A percentile compares a stretch with the other conserved stretches of the same genome.
Conservation (phyloP, 1,284 basidiomycete genomes). For the Lentinula novae-zelandiae region DNA sequence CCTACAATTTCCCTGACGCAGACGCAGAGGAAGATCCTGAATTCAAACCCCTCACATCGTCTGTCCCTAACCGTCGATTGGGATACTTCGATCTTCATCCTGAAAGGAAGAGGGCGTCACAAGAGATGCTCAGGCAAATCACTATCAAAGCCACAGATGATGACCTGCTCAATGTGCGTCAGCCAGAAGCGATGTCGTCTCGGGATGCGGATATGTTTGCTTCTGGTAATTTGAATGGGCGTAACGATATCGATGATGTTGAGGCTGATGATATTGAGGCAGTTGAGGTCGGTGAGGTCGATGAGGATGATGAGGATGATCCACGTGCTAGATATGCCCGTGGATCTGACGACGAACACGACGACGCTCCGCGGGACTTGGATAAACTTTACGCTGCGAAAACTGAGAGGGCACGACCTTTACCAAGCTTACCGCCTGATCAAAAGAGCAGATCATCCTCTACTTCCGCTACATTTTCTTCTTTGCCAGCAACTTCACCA, state of each 20-base stretch:
- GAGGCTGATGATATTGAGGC: neutral
- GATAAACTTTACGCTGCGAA: neutral
- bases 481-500: conserved; percentile 3
- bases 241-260: conserved; percentile 26
- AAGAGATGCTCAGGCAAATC: conserved; percentile 5
- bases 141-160: neutral
- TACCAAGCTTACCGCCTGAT: conserved; percentile 2
- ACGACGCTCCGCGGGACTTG: conserved; percentile 17
- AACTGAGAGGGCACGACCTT: neutral
- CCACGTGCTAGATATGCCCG: conserved; percentile 30
- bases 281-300: conserved; percentile 16
- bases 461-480: conserved; percentile 13
- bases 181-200: neutral
- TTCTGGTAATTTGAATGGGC: neutral
- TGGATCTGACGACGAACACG: conserved; percentile 31
- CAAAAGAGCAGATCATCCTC: conserved; percentile 17
- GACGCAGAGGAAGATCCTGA: conserved; percentile 3
- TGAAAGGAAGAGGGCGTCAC: conserved; percentile 30
- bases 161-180: neutral
- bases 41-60: conserved; percentile 5
- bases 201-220: neutral
- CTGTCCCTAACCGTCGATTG: conserved; percentile 33
- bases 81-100: conserved; percentile 73
- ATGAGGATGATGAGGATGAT: conserved; percentile 29
- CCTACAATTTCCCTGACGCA: conserved; percentile 15